Conservation (phyloP, 2,329 filamentous ascomycete species). For the Fusarium sp. region DNA sequence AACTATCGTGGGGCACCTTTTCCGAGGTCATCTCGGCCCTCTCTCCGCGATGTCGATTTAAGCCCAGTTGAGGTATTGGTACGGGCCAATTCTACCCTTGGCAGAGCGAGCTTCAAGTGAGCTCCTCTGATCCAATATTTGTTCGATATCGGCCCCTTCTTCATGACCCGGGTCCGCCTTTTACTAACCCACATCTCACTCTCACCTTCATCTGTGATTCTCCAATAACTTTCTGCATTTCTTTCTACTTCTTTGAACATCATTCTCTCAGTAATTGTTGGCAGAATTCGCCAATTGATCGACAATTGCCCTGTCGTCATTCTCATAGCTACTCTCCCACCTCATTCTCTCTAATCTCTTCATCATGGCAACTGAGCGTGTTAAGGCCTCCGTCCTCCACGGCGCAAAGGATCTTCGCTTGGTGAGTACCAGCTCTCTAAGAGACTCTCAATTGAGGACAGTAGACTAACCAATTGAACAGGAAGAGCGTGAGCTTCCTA, state of each 20-base stretch:
- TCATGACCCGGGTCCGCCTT: conserved; percentile 20
- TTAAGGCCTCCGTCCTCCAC: conserved; percentile 69
- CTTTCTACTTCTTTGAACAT: neutral
- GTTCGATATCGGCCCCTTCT: conserved; percentile 25
- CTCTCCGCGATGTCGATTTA: conserved; percentile 33
- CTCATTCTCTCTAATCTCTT: conserved; percentile 5
- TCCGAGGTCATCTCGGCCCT: conserved; percentile 38
- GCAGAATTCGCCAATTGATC: conserved; percentile 15
- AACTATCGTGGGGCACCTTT: conserved; percentile 33
- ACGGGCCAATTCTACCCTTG: conserved; percentile 4
- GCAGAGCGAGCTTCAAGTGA: neutral
- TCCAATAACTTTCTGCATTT: conserved; percentile 23
- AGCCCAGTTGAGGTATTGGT: neutral
- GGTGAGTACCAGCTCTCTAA: conserved; percentile 54
- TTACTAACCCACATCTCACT: conserved; percentile 35
- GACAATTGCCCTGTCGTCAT: neutral
- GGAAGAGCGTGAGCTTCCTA: conserved; percentile 69
- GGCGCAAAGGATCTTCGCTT: conserved; percentile 66
- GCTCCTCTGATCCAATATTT: conserved; percentile 21
- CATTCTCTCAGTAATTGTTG: neutral
- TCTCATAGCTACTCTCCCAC: neutral
- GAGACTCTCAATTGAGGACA: neutral
- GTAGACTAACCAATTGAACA: conserved; percentile 46
- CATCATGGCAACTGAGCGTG: conserved; percentile 50
- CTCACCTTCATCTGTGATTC: conserved; percentile 15